Evolutionary conservation across 139 green algal species (phyloP).

Genomic region (Dunaliella primolecta): DNA sequence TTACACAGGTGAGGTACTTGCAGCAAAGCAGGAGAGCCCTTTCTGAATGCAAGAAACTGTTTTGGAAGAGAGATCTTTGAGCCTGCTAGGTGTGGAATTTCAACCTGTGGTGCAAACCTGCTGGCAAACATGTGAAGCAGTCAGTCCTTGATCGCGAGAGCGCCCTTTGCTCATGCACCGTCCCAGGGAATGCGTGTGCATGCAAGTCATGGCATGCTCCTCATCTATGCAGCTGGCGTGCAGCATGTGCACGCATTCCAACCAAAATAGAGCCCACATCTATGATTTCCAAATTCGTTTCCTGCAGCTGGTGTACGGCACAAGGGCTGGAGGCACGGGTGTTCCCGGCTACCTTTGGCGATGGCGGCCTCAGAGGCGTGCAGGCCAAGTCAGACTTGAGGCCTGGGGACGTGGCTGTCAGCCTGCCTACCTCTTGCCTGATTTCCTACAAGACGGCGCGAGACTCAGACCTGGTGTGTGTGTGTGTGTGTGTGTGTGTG

Average conservation of each 20-base stretch:
- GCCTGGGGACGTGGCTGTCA: slow-evolving; percentile 40
- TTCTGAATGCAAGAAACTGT: neutral
- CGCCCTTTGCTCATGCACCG: neutral
- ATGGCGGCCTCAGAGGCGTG: slow-evolving; percentile 41
- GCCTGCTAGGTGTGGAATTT: neutral
- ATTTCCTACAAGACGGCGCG: slow-evolving; percentile 55
- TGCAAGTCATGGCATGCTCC: neutral
- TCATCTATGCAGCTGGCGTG: neutral
- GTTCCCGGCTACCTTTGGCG: slow-evolving; percentile 23
- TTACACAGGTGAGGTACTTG: neutral
- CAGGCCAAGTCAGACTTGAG: slow-evolving; percentile 30
- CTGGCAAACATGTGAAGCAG: neutral
- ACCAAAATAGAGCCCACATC: too few species aligned
- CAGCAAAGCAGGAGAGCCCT: neutral
- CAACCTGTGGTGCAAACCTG: neutral
- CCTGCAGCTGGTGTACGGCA: slow-evolving; percentile 18
- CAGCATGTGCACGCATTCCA: neutral
- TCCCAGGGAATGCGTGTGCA: neutral
- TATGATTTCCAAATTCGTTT: neutral
- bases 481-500: too few species aligned
- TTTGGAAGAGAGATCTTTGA: neutral
- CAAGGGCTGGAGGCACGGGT: neutral
- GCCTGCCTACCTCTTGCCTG: slow-evolving; percentile 40
- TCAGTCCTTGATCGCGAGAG: neutral
- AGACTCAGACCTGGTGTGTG: slow-evolving; percentile 52